These are phyloP conservation scores for Erodium chrysanthum DNA, from an alignment of 441 rosid species.

Conservation along the genomic window DNA sequence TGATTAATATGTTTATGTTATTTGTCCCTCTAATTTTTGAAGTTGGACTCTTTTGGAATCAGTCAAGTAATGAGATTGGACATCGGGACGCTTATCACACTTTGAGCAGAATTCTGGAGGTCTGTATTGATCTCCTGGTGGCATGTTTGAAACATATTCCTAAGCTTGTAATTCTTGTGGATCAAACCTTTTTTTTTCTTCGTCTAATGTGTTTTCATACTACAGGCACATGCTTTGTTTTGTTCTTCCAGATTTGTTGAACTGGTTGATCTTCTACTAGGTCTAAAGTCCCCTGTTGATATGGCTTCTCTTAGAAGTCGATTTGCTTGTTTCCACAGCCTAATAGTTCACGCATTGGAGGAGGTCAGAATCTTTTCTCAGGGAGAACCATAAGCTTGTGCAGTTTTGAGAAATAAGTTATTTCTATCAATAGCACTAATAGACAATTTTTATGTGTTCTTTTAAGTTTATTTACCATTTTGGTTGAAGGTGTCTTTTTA, in stretches of 20 bases:
- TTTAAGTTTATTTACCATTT: not conserved
- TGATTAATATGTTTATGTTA: not conserved
- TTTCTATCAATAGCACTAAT: not conserved
- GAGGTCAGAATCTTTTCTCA: slow-evolving; percentile 40
- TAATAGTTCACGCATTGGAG: slow-evolving; percentile 64
- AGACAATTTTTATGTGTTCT: not conserved
- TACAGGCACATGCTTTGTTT: slow-evolving; percentile 74
- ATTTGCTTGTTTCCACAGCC: slow-evolving; percentile 56
- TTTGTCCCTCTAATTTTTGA: slow-evolving; percentile 5
- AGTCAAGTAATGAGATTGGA: slow-evolving; percentile 44
- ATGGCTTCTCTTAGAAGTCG: slow-evolving; percentile 45
- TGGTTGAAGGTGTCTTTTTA: not conserved
- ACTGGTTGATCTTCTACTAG: slow-evolving; percentile 58
- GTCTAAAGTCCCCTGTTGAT: slow-evolving; percentile 44
- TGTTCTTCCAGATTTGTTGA: slow-evolving; percentile 54
- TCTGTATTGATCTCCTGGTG: slow-evolving; percentile 20
- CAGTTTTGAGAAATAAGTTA: slow-evolving; percentile 14
- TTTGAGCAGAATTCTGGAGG: slow-evolving; percentile 68
- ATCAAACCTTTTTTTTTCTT: slow-evolving; percentile 13
- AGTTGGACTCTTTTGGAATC: slow-evolving; percentile 16
- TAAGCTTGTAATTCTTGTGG: slow-evolving; percentile 8
- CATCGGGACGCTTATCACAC: slow-evolving; percentile 60
- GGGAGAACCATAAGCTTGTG: slow-evolving; percentile 1
- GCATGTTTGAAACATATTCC: slow-evolving; percentile 3
- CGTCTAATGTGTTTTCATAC: slow-evolving; percentile 17